Evolutionary conservation across 1,284 basidiomycete species (phyloP), one percentile per base, ranked within the genome.

Genomic region (Leccinum insolens): DNA sequence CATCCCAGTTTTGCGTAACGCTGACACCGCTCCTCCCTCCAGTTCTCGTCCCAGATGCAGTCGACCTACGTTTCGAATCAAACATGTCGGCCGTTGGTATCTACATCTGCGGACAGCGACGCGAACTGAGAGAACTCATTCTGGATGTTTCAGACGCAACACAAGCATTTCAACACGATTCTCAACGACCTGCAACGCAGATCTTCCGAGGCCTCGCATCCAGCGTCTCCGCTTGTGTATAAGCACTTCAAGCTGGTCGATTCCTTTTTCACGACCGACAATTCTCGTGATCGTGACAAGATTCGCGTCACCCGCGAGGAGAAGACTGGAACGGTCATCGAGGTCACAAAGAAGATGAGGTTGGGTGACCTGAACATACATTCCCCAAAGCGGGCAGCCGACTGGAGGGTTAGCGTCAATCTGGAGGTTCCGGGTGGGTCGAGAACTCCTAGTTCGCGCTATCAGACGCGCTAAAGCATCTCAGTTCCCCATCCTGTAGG

Each of bases 351-450:
- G 71, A 99, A 99, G 80, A 83, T 90, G 39, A 86, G 95, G 60
- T 82, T 99, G 25, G 96, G 91, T 11, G 91, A 97, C 79, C 80
- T 99, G 75, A 95, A 99, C 78, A 85, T 99, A 44, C 92, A 88
- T 78, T 90, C 89, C 73, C 97, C 97, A 3, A 92, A 93, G 75
- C 83, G 91, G 57, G 78, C 83, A 1, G 95, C 94, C 63, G 97
- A 99, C 80, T 99, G 95, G 91, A 84, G 98, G 64, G 86, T 99
- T 22, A 96, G 93, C 74, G 93, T 98, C 28, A 98, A 89, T 77
- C 78, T 93, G 25, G 97, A 99, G 86, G 84, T 92, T 25, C 89
- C 89, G 44, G 84, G 92, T 91, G 71, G 68, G 86, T 58, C 55
- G 64, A 31, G 8, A 25, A 49, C 46, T 64, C 62, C 14, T 64